These are phyloP conservation scores for Notholithocarpus densiflorus DNA, from an alignment of 306 rosid genomes.

Conservation along the genomic window DNA sequence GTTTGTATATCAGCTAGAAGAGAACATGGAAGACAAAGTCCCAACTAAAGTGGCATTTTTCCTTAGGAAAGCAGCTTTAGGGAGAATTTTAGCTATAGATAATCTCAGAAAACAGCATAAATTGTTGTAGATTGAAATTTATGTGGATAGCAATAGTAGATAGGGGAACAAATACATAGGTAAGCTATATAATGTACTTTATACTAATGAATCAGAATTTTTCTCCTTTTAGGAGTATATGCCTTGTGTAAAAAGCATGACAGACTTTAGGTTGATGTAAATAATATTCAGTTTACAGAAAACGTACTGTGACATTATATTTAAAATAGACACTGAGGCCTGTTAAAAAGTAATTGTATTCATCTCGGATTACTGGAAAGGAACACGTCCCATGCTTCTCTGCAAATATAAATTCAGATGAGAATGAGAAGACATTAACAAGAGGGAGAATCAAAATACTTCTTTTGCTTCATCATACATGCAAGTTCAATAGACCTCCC, in stretches of 20 bases:
- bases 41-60: too few relatives aligned
- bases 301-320: constrained; percentile 90
- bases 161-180: too few relatives aligned
- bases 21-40: too few relatives aligned
- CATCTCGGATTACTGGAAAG: constrained; percentile 61
- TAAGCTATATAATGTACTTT: too few relatives aligned
- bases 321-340: constrained; percentile 71
- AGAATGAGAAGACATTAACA: constrained; percentile 18
- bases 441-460: constrained; percentile 7
- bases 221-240: not conserved
- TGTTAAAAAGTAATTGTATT: constrained; percentile 71
- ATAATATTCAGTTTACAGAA: not conserved
- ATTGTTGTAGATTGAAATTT: too few relatives aligned
- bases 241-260: constrained; percentile 12
- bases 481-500: not conserved
- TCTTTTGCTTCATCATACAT: not conserved
- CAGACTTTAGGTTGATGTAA: not conserved
- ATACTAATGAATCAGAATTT: not conserved
- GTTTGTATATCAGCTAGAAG: too few relatives aligned
- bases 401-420: constrained; percentile 41
- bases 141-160: too few relatives aligned
- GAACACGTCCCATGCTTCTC: constrained; percentile 98
- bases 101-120: too few relatives aligned
- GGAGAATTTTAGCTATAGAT: too few relatives aligned
- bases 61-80: too few relatives aligned